Evolutionary conservation across 768 basidiomycete genomes (phyloP), one percentile per base, ranked within the genome.

Genomic region (Russula brevipes): DNA sequence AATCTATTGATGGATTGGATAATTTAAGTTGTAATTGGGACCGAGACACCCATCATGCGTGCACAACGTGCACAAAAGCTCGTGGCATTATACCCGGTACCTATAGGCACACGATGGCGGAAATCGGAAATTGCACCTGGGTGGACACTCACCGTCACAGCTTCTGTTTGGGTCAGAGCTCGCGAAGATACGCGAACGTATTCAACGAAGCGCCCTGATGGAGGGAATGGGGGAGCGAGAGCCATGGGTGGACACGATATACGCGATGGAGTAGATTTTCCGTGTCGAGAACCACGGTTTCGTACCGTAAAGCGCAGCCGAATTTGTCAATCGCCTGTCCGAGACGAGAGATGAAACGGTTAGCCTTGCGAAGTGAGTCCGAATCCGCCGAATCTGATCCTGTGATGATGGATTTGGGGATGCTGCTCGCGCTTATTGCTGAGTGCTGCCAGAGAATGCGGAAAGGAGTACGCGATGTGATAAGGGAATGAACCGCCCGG

Each of bases 121-220:
- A 61, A 51, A 41, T 46, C 39, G 46, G 58, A 53, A 54, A 47
- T 14, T 7, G 39, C 16, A 17, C 38, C 7, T 30, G 47, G 39
- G 12, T 30, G 60, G 42, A 49, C 4, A 78, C 83, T 71, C 70
- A 88, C 89, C 65, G 72, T 73, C 38, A 91, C 81, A 41, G 79
- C 73, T 61, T 81, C 76, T 5, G 74, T 72, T 63, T 77, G 68
- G 30, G 85, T 77, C 56, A 85, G 71, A 30, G 76, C 72, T 57
- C 73, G 74, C 19, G 83, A 80, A 4, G 87, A 84, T 53, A 79
- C 71, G 53, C 81, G 80, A 42, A 90, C 80, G 14, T 81, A 77
- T 42, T 77, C 67, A 17, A 87, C 65, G 69, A 78, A 87, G 41
- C 71, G 65, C 24, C 81, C 77, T 56, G 81, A 75, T 51, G 79